Percentiles rank a stretch among this genome's conserved stretches.
Conservation (phyloP, 2,329 filamentous ascomycete genomes). For the Colletotrichum endophyticum region DNA sequence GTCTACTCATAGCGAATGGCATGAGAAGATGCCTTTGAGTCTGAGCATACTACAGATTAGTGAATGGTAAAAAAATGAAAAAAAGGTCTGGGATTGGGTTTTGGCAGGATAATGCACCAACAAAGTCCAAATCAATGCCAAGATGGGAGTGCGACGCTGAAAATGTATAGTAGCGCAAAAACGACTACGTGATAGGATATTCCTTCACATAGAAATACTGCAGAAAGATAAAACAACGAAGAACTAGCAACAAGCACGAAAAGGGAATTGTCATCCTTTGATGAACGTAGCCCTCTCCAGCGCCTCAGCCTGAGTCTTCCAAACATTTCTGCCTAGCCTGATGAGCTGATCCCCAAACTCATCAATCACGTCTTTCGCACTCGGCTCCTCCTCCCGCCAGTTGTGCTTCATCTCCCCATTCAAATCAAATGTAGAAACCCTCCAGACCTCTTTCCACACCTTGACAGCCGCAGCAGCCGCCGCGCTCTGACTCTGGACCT, state of each 20-base stretch:
- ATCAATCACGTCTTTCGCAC: not conserved
- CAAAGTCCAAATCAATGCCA: not conserved
- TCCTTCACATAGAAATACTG: not conserved
- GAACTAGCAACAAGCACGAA: not conserved
- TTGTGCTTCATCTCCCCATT: not conserved
- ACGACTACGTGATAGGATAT: accelerated
- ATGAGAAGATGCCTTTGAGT: not conserved
- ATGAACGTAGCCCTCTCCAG: not conserved
- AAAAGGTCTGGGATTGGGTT: not conserved
- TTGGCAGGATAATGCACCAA: not conserved
- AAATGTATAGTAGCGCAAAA: not conserved
- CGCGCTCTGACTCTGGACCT: conserved; percentile 36
- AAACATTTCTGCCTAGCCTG: not conserved
- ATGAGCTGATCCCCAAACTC: not conserved
- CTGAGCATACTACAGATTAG: not conserved
- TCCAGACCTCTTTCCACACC: conserved; percentile 46
- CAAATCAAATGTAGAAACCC: conserved; percentile 33
- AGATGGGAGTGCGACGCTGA: not conserved
- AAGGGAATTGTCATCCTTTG: not conserved
- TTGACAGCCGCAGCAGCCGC: conserved; percentile 39
- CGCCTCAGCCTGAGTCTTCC: not conserved
- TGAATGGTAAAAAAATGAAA: not conserved
- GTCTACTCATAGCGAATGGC: not conserved
- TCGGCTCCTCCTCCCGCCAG: not conserved
- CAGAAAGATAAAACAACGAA: not conserved